phyloP scores from a whole-genome alignment of 495 filamentous ascomycete genomes.

The Aspergillus mulundensis region DNA sequence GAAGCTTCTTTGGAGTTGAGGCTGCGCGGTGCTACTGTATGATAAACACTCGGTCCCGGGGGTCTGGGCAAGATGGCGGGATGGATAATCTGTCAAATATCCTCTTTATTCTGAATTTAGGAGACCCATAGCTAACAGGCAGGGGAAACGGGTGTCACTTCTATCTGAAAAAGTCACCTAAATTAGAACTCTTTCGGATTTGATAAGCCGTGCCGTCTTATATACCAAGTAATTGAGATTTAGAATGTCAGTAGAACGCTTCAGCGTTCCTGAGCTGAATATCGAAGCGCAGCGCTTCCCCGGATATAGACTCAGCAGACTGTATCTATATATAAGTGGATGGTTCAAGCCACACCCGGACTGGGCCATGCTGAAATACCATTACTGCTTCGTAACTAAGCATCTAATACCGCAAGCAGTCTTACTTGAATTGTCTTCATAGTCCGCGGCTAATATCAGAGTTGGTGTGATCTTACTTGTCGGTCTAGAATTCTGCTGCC shows the following conservation, averaged over 20 bases:
- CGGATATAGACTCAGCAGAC: neutral
- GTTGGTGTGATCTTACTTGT: neutral
- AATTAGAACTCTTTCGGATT: neutral
- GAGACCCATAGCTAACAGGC: neutral
- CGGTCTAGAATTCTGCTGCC: slow-evolving; percentile 8
- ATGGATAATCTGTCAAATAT: slow-evolving; percentile 20
- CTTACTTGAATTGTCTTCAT: neutral
- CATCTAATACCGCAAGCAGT: neutral
- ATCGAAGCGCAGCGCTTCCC: too few species aligned
- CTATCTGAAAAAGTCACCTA: neutral
- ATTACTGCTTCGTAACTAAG: neutral
- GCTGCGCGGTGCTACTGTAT: slow-evolving; percentile 30
- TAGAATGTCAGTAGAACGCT: too few species aligned
- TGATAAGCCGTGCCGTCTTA: neutral
- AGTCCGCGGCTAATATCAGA: neutral
- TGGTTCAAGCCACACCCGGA: neutral
- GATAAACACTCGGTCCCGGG: slow-evolving; percentile 30
- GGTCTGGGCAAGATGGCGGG: slow-evolving; percentile 16
- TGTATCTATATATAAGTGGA: neutral
- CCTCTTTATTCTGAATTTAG: slow-evolving; percentile 12
- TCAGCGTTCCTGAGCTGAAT: too few species aligned
- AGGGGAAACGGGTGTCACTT: neutral
- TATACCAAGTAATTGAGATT: too few species aligned
- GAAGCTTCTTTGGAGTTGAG: slow-evolving; percentile 32
- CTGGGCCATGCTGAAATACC: neutral